Conservation (phyloP, 192 early-diverging fungal species). For the Linnemannia elongata region DNA sequence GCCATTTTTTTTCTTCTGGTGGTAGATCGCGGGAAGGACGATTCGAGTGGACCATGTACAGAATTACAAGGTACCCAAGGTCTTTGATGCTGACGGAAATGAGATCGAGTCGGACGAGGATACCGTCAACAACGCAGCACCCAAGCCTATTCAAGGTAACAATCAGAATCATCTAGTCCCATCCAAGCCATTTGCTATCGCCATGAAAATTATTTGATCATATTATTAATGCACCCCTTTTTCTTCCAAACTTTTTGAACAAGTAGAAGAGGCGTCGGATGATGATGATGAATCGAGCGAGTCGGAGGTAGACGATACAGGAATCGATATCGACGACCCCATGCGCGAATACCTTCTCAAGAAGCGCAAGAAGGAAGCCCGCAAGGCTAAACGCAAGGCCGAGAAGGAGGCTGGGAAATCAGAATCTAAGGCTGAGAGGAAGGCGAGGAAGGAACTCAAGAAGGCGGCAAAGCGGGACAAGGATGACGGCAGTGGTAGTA, state of each 20-base stretch:
- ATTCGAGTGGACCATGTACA: conserved; percentile 84
- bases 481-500: not conserved
- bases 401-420: conserved; percentile 40
- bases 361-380: conserved; percentile 68
- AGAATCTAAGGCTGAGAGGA: conserved; percentile 45
- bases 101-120: conserved; percentile 58
- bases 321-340: conserved; percentile 78
- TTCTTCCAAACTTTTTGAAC: not conserved
- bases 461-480: conserved; percentile 24
- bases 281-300: conserved; percentile 37
- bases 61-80: conserved; percentile 74
- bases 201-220: not conserved
- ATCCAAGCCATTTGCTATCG: not conserved
- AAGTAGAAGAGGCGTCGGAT: conserved; percentile 18
- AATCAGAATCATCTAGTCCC: not conserved
- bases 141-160: conserved; percentile 53
- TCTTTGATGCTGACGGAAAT: conserved; percentile 63
- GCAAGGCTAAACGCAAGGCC: conserved; percentile 43
- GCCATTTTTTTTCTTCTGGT: conserved; percentile 13
- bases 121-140: conserved; percentile 44
- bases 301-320: conserved; percentile 60
- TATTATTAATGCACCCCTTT: not conserved
- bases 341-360: conserved; percentile 80
- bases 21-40: conserved; percentile 63
- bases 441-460: conserved; percentile 39